Base-by-base conservation (phyloP, 495 filamentous ascomycete species). In the Neurospora sp. region DNA sequence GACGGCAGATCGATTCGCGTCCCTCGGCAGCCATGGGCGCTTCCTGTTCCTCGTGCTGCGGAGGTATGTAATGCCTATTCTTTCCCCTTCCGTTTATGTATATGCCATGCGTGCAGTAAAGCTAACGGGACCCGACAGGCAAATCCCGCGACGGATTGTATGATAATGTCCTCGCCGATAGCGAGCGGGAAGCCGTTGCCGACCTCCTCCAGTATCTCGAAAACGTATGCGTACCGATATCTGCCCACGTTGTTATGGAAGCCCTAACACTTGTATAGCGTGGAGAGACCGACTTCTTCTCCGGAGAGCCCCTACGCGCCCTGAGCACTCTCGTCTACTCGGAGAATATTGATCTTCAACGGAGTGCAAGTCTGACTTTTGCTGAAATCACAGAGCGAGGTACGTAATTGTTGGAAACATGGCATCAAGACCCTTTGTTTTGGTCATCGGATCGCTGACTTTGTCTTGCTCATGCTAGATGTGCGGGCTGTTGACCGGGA, bases 361-460 rank as follows among this genome's bases (percentile, higher is more conserved):
- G 96, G 74, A 98, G 96, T 82, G 96, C 96, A 16, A 97, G 94
- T 82, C 88, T 99, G 83, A 99, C 96, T 2, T 99, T 99, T 85
- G 96, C 96, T 38, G 96, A 99, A 81, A 98, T 99, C 79, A 99
- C 96, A 16, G 96, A 99, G 81, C 85, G 94, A 92, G 96, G 96
- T 98, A 86, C 78, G 89, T 85, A 31, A 16, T 18, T 18, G 2
- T 18, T 62, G 69, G 39, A 27, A 41, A 35, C 18, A 41, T 12
- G 14, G 16, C 3, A 27, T 39, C n/a, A 48, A 41, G 4, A 27
- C 16, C 54, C 9, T 46, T 23, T 7, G n/a, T 35, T 18, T n/a
- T 54, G 20, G 59, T 14, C 12, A 6, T 16, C 41, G 5, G 18
- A 11, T 72, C 62, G 72, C 79, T 82, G 72, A 81, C 74, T 35